Percentiles rank a stretch among this genome's conserved stretches.
phyloP scores from a whole-genome alignment of 495 filamentous ascomycete species.

The Umbilicaria muhlenbergii region DNA sequence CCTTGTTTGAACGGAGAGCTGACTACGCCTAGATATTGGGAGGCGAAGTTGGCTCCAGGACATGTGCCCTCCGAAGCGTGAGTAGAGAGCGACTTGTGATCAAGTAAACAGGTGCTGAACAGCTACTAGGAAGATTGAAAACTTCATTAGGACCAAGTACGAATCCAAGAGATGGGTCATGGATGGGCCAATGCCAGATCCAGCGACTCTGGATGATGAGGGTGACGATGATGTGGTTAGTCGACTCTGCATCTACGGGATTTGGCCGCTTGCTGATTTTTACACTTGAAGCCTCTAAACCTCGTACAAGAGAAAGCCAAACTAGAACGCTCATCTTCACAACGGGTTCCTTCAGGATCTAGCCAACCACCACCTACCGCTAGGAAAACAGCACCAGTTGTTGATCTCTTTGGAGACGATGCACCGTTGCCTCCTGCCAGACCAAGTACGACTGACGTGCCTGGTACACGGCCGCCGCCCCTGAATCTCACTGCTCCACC shows the following conservation, averaged over 20 bases:
- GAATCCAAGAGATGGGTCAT: slow-evolving; percentile 96
- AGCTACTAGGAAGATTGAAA: slow-evolving; percentile 72
- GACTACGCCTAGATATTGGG: slow-evolving; percentile 61
- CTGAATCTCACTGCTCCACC: slow-evolving; percentile 49
- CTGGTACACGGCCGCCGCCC: slow-evolving; percentile 37
- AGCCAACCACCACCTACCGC: slow-evolving; percentile 26
- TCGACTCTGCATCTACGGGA: slow-evolving; percentile 32
- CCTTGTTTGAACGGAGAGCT: slow-evolving; percentile 2
- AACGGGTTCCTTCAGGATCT: slow-evolving; percentile 23
- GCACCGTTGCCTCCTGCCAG: slow-evolving; percentile 42
- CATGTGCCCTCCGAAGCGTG: slow-evolving; percentile 92
- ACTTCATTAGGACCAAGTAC: slow-evolving; percentile 97
- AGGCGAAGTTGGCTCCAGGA: slow-evolving; percentile 77
- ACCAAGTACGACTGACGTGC: slow-evolving; percentile 50
- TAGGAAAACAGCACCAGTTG: slow-evolving; percentile 25
- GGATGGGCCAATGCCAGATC: slow-evolving; percentile 90
- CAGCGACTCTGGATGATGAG: slow-evolving; percentile 65
- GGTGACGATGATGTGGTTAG: slow-evolving; percentile 69
- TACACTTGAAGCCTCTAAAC: slow-evolving; percentile 40
- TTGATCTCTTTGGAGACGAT: slow-evolving; percentile 50
- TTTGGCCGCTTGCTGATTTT: slow-evolving; percentile 7
- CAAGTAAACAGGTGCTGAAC: slow-evolving; percentile 1
- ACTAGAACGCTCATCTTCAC: slow-evolving; percentile 44
- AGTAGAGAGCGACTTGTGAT: slow-evolving; percentile 13
- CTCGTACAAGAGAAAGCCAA: slow-evolving; percentile 60